Evolutionary conservation across 139 green algal species (phyloP).

Genomic region (Chlamydomonas applanata): DNA sequence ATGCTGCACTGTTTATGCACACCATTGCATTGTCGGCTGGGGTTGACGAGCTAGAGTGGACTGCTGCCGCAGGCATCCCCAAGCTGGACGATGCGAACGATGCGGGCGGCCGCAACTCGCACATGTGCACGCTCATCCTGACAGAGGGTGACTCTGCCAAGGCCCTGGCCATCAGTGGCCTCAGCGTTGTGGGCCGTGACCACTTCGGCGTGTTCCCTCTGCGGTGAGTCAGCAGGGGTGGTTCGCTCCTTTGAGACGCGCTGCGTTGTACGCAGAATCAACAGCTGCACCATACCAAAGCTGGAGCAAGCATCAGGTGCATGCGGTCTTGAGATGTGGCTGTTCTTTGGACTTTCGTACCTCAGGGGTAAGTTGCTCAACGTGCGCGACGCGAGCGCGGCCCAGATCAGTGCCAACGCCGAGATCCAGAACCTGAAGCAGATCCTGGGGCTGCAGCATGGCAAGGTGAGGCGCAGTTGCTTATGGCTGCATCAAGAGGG

Average conservation of each 20-base stretch:
- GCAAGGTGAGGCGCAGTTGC: slow-evolving; percentile 73
- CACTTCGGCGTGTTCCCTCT: slow-evolving; percentile 97
- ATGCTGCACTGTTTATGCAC: too few species aligned
- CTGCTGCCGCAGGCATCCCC: slow-evolving; percentile 80
- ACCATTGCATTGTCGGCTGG: too few species aligned
- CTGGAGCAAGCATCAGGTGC: too few species aligned
- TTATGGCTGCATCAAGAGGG: too few species aligned
- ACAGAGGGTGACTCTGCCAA: slow-evolving; percentile 99
- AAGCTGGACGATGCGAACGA: slow-evolving; percentile 99
- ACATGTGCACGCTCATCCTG: slow-evolving; percentile 98
- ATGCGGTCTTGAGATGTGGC: not conserved
- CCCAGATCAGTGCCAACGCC: slow-evolving; percentile 88
- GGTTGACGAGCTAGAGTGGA: too few species aligned
- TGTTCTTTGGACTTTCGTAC: not conserved
- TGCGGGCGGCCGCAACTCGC: slow-evolving; percentile 80
- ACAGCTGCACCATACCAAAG: not conserved
- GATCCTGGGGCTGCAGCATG: slow-evolving; percentile 98
- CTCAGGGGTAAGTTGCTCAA: slow-evolving; percentile 97
- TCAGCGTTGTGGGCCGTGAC: slow-evolving; percentile 94
- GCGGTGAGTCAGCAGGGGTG: slow-evolving; percentile 40
- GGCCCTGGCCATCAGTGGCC: slow-evolving; percentile 89
- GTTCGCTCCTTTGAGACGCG: not conserved
- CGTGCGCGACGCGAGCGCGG: slow-evolving; percentile 89
- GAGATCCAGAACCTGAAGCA: slow-evolving; percentile 99
- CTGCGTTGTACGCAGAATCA: too few species aligned